Conservation (phyloP, 2,329 filamentous ascomycete genomes). For the Microsporum audouinii region DNA sequence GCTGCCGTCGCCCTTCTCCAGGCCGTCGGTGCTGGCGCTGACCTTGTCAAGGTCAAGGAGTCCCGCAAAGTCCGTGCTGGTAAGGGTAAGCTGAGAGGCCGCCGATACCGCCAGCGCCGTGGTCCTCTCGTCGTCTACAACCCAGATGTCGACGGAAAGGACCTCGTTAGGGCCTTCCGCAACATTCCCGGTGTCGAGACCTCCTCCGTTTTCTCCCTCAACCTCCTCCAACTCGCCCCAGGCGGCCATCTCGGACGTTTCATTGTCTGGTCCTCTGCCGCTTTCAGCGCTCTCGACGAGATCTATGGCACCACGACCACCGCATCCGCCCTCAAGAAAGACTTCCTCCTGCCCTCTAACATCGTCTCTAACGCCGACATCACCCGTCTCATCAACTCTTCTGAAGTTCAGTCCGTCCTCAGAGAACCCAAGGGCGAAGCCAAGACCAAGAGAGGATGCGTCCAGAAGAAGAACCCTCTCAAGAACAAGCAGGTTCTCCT, state of each 20-base stretch:
- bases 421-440: conserved; percentile 81
- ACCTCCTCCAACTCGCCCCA: conserved; percentile 97
- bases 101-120: conserved; percentile 93
- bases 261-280: conserved; percentile 95
- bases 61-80: conserved; percentile 95
- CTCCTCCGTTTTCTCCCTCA: conserved; percentile 80
- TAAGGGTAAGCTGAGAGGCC: conserved; percentile 97
- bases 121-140: conserved; percentile 97
- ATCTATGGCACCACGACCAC: conserved; percentile 91
- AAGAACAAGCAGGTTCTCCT: conserved; percentile 98
- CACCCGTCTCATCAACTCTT: conserved; percentile 96
- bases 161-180: conserved; percentile 88
- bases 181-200: conserved; percentile 99
- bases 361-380: conserved; percentile 90
- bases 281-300: conserved; percentile 91
- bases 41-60: conserved; percentile 89
- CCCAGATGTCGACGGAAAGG: conserved; percentile 87
- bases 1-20: conserved; percentile 77
- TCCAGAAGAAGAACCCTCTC: conserved; percentile 99
- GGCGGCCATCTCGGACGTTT: conserved; percentile 98
- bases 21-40: conserved; percentile 77
- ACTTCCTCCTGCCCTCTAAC: conserved; percentile 93
- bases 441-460: conserved; percentile 74
- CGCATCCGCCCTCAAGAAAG: conserved; percentile 90
- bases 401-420: conserved; percentile 94